These are phyloP conservation scores for Santalum album DNA, from an alignment of 164 flowering plant genomes.

Conservation along the genomic window DNA sequence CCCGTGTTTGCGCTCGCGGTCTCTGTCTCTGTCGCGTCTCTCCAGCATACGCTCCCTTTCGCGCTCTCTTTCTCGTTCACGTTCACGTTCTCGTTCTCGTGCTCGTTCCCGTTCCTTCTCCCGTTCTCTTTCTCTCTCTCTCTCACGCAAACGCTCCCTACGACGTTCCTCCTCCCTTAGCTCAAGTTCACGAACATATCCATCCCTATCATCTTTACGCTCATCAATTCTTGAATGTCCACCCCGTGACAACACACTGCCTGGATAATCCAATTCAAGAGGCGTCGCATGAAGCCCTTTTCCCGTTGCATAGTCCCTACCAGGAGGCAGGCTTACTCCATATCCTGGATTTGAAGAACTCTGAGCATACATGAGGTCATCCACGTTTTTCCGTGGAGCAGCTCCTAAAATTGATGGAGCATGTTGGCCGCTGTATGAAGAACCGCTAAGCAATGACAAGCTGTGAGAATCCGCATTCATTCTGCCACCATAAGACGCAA, in stretches of 20 bases:
- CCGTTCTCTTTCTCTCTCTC: conserved; percentile 64
- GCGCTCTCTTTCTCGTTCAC: conserved; percentile 40
- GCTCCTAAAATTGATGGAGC: conserved; percentile 83
- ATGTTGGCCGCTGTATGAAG: conserved; percentile 54
- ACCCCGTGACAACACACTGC: conserved; percentile 39
- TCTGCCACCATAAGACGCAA: conserved; percentile 64
- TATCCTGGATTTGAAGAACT: conserved; percentile 72
- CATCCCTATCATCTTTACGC: conserved; percentile 56
- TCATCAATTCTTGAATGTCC: conserved; percentile 56
- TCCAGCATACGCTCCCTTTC: conserved; percentile 42
- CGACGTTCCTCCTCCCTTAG: conserved; percentile 77
- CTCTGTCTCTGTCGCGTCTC: conserved; percentile 45
- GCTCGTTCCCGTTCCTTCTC: conserved; percentile 39
- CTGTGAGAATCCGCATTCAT: conserved; percentile 66
- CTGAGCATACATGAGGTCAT: conserved; percentile 58
- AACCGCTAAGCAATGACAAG: conserved; percentile 40
- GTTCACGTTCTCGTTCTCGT: conserved; percentile 25
- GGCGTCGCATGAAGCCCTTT: conserved; percentile 72
- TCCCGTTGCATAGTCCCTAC: conserved; percentile 78
- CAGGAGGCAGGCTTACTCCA: conserved; percentile 98
- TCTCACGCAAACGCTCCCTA: conserved; percentile 59
- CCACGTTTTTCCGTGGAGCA: conserved; percentile 63
- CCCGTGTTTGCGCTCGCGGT: conserved; percentile 54
- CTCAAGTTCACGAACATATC: conserved; percentile 59
- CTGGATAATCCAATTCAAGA: conserved; percentile 55